Evolutionary conservation across 1,284 basidiomycete species (phyloP).

Genomic region (Takashimella tepidaria): DNA sequence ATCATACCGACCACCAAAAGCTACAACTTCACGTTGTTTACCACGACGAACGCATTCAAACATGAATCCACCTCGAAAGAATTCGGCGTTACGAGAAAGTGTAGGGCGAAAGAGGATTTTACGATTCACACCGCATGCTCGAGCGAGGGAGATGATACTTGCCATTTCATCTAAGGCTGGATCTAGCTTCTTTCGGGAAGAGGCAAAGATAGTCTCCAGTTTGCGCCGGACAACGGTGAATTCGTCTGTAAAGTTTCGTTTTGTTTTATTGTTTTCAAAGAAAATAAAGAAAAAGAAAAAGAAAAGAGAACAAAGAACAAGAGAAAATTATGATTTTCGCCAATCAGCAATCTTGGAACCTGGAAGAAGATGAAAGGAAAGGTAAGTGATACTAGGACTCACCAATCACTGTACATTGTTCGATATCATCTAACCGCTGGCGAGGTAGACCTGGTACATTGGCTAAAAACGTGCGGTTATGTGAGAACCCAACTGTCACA

Average conservation of each 20-base stretch:
- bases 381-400: too few species aligned
- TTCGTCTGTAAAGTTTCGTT: constrained; percentile 30
- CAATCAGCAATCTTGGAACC: too few species aligned
- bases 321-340: too few species aligned
- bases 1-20: constrained; percentile 53
- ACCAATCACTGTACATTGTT: constrained; percentile 67
- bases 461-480: constrained; percentile 24
- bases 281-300: too few species aligned
- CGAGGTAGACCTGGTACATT: constrained; percentile 30
- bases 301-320: too few species aligned
- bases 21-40: constrained; percentile 51
- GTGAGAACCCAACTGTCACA: constrained; percentile 15
- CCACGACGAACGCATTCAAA: constrained; percentile 52
- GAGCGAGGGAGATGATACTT: constrained; percentile 46
- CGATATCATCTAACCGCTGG: constrained; percentile 34
- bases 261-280: too few species aligned
- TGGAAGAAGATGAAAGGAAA: too few species aligned
- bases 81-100: constrained; percentile 37
- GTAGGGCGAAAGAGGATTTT: constrained; percentile 51
- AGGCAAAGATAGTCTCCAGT: constrained; percentile 30
- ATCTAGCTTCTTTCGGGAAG: constrained; percentile 24
- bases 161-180: constrained; percentile 47
- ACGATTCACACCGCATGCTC: constrained; percentile 49
- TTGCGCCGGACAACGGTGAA: constrained; percentile 25
- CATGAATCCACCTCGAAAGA: constrained; percentile 53